Conservation (phyloP, 1,139 yeast genomes). For the Taphrina communis region DNA sequence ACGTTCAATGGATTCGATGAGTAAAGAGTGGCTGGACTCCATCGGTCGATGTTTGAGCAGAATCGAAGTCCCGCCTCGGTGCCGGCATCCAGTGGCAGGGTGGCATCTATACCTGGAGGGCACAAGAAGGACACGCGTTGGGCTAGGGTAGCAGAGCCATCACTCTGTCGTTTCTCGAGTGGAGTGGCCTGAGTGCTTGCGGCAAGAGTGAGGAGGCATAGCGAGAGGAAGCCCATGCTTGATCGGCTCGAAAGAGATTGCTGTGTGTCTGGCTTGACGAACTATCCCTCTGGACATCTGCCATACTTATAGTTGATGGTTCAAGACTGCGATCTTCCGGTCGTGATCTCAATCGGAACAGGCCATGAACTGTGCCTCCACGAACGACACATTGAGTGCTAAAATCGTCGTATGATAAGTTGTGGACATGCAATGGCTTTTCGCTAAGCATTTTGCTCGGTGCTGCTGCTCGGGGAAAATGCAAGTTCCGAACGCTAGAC, state of each 20-base stretch:
- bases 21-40: constrained; percentile 36
- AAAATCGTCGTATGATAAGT: not conserved
- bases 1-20: constrained; percentile 27
- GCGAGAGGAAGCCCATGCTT: not conserved
- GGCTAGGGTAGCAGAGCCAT: constrained; percentile 27
- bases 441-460: not conserved
- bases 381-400: not conserved
- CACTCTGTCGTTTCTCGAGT: constrained; percentile 31
- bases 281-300: not conserved
- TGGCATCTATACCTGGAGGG: constrained; percentile 40
- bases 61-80: constrained; percentile 34
- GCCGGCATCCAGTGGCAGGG: constrained; percentile 29
- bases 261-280: not conserved
- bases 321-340: not conserved
- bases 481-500: too few species aligned
- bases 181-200: constrained; percentile 7
- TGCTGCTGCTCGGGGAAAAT: too few species aligned
- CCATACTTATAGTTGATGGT: not conserved
- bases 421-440: not conserved
- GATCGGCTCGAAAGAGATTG: not conserved
- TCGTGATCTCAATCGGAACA: not conserved
- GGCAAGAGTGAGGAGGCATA: constrained; percentile 1
- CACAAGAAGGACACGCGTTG: constrained; percentile 35
- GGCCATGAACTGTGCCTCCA: not conserved
- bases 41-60: constrained; percentile 38